Evolutionary conservation across 306 rosid species (phyloP).

Genomic region (Ammopiptanthus mongolicus): DNA sequence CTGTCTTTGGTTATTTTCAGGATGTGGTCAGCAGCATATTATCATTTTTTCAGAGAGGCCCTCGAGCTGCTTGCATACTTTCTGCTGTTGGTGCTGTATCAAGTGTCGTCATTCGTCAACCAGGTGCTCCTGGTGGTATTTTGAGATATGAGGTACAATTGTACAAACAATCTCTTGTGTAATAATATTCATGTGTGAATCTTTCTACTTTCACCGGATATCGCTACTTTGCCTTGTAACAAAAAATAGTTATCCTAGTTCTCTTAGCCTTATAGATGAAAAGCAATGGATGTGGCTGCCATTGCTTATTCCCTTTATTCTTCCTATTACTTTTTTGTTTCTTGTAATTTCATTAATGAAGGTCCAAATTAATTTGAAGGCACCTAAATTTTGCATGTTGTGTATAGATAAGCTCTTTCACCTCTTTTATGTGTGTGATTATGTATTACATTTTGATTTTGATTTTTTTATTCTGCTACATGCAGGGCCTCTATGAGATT

Average conservation of each 20-base stretch:
- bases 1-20: conserved; percentile 29
- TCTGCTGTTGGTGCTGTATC: conserved; percentile 49
- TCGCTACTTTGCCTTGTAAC: neutral
- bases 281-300: neutral
- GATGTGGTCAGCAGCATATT: conserved; percentile 26
- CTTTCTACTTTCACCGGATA: neutral
- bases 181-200: neutral
- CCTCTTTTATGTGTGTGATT: neutral
- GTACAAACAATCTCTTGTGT: neutral
- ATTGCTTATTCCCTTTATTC: neutral
- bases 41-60: neutral
- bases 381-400: neutral
- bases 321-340: neutral
- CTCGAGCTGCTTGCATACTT: conserved; percentile 34
- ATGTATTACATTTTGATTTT: neutral
- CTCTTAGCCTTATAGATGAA: neutral
- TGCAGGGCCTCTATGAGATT: conserved; percentile 60
- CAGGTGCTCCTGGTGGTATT: neutral
- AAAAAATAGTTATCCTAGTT: neutral
- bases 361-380: neutral
- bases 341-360: neutral
- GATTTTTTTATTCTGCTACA: neutral
- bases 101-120: conserved; percentile 20
- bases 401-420: neutral
- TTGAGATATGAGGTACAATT: conserved; percentile 42